Conservation (phyloP, 371 early-diverging fungal genomes). For the Mortierella sp. region DNA sequence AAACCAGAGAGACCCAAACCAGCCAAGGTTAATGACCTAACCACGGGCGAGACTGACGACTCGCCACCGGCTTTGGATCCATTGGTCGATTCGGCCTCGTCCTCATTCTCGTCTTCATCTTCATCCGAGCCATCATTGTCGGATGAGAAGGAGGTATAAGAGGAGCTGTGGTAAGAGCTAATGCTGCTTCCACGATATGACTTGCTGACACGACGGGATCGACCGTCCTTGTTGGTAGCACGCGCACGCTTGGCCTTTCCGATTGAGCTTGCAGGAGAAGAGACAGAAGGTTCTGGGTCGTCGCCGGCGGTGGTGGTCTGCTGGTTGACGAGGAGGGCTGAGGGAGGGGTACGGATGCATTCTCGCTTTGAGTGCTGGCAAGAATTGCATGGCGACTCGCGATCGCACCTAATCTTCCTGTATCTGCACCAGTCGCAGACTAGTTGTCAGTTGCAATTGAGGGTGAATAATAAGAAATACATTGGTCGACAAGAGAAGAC, state of each 20-base stretch:
- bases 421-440: conserved; percentile 59
- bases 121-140: conserved; percentile 20
- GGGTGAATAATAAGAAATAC: neutral
- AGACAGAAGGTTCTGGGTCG: neutral
- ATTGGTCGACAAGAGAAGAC: neutral
- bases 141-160: conserved; percentile 35
- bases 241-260: conserved; percentile 42
- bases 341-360: conserved; percentile 53
- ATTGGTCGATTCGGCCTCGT: neutral
- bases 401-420: conserved; percentile 55
- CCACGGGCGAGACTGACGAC: conserved; percentile 22
- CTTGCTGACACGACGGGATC: conserved; percentile 33
- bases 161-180: conserved; percentile 41
- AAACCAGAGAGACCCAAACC: conserved; percentile 25
- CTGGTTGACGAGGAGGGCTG: conserved; percentile 30
- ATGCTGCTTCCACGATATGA: conserved; percentile 42
- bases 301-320: neutral
- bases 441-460: neutral
- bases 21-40: conserved; percentile 24
- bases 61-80: neutral
- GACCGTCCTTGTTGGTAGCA: conserved; percentile 21
- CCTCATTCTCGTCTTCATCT: neutral
- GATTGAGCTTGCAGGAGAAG: neutral
- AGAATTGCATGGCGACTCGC: conserved; percentile 56
- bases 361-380: conserved; percentile 58